Percentiles rank a stretch among this genome's conserved stretches.
Conservation (phyloP, 805 yeast species). For the Kodamaea leandrae region DNA sequence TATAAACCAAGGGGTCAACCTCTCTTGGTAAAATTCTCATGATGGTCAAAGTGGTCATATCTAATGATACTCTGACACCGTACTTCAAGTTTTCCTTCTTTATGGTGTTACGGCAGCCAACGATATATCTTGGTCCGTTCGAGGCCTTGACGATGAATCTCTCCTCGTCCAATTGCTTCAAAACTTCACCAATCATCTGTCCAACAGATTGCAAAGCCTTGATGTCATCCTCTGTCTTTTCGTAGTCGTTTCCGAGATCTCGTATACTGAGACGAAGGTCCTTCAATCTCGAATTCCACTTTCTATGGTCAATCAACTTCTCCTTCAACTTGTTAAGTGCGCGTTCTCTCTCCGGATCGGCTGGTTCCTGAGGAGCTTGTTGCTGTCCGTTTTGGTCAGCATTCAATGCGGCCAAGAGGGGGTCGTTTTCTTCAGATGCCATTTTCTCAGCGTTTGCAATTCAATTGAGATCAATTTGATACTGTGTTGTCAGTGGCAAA, state of each 20-base stretch:
- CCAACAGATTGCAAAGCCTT: slow-evolving; percentile 97
- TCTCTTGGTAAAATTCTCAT: slow-evolving; percentile 97
- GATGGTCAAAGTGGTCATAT: slow-evolving; percentile 95
- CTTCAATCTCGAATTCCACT: slow-evolving; percentile 89
- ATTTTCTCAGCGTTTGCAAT: no score
- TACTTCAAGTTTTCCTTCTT: slow-evolving; percentile 79
- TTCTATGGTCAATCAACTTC: slow-evolving; percentile 87
- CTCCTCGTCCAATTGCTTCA: slow-evolving; percentile 93
- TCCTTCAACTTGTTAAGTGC: slow-evolving; percentile 78
- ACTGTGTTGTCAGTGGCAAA: slow-evolving; percentile 6
- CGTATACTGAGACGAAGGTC: slow-evolving; percentile 79
- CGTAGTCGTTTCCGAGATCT: slow-evolving; percentile 77
- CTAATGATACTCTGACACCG: slow-evolving; percentile 95
- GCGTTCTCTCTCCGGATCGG: slow-evolving; percentile 70
- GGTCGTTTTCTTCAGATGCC: slow-evolving; percentile 66
- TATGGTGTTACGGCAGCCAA: slow-evolving; percentile 93
- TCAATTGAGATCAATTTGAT: slow-evolving; percentile 1
- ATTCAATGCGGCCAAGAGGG: slow-evolving; percentile 68
- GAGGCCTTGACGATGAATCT: slow-evolving; percentile 94
- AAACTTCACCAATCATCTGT: slow-evolving; percentile 93
- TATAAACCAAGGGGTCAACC: slow-evolving; percentile 96
- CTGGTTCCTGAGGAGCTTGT: slow-evolving; percentile 23
- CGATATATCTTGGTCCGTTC: slow-evolving; percentile 96
- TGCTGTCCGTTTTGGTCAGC: slow-evolving; percentile 26
- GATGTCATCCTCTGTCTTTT: slow-evolving; percentile 94